These are phyloP conservation scores for Rhizopogon roseolus DNA, from an alignment of 768 basidiomycete genomes.

Conservation along the genomic window DNA sequence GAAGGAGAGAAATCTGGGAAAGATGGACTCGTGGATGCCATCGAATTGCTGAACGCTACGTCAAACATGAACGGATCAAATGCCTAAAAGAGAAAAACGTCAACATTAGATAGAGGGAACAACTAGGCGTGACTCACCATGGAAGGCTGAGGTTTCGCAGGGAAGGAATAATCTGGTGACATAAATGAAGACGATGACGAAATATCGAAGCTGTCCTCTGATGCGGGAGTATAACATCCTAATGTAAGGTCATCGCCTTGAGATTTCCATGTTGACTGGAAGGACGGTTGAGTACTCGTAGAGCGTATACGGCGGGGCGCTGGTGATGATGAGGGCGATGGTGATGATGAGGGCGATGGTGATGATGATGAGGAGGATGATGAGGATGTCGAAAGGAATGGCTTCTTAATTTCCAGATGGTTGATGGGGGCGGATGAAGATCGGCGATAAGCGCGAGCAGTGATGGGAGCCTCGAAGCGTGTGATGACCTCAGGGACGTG, in stretches of 20 bases:
- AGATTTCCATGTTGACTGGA: background rate
- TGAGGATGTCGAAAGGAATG: conserved; percentile 14
- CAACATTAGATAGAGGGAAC: conserved; percentile 3
- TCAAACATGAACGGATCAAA: conserved; percentile 26
- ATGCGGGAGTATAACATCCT: conserved; percentile 4
- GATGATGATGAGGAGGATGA: no score
- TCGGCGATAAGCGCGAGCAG: conserved; percentile 63
- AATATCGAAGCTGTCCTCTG: conserved; percentile 26
- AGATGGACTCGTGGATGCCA: conserved; percentile 11
- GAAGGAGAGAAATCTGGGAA: conserved; percentile 18
- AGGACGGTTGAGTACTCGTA: conserved; percentile 17
- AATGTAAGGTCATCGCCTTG: conserved; percentile 3
- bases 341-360: no score
- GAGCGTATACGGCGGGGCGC: conserved; percentile 16
- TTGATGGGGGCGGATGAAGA: conserved; percentile 59
- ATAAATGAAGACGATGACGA: conserved; percentile 30
- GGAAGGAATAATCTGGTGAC: conserved; percentile 21
- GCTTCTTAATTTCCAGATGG: conserved; percentile 31
- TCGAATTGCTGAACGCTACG: conserved; percentile 24
- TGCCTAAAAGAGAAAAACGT: conserved; percentile 12
- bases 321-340: conserved; percentile 1
- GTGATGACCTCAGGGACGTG: conserved; percentile 60
- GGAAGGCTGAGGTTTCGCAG: conserved; percentile 38
- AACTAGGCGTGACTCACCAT: conserved; percentile 37
- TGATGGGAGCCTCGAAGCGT: conserved; percentile 69